A percentile compares a stretch with the other conserved stretches of the same genome.
Conservation (phyloP, 306 rosid species). For the Acmispon strigosus region DNA sequence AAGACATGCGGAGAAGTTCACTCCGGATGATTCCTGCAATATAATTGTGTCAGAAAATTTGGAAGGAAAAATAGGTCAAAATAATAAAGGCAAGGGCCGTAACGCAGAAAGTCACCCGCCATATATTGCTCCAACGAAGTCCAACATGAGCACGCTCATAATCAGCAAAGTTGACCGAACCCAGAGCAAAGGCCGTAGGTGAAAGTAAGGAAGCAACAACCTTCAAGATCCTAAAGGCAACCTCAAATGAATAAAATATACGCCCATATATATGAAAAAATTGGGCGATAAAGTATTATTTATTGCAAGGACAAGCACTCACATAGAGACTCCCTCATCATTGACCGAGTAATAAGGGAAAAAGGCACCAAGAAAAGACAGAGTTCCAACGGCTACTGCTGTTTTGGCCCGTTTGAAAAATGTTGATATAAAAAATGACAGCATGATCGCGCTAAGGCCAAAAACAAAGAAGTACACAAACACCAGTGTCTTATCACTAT, state of each 20-base stretch:
- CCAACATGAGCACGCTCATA: slow-evolving; percentile 99
- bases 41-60: slow-evolving; percentile 23
- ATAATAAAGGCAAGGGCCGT: slow-evolving; percentile 2
- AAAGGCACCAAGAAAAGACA: slow-evolving; percentile 79
- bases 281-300: background rate
- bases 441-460: slow-evolving; percentile 90
- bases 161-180: slow-evolving; percentile 91
- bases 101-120: slow-evolving; percentile 54
- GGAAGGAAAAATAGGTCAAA: background rate
- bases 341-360: slow-evolving; percentile 86
- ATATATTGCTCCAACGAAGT: slow-evolving; percentile 94
- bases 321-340: slow-evolving; percentile 75
- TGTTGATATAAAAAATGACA: slow-evolving; percentile 82
- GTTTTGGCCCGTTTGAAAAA: slow-evolving; percentile 93
- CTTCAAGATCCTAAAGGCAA: slow-evolving; percentile 71
- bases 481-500: slow-evolving; percentile 91
- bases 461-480: slow-evolving; percentile 79
- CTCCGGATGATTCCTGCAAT: slow-evolving; percentile 85
- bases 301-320: slow-evolving; percentile 31
- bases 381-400: slow-evolving; percentile 97
- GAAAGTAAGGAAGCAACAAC: slow-evolving; percentile 84
- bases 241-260: slow-evolving; percentile 16
- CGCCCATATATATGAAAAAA: slow-evolving; percentile 11
- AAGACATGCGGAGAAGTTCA: slow-evolving; percentile 76
- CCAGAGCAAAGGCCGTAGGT: slow-evolving; percentile 90